Evolutionary conservation across 495 filamentous ascomycete species (phyloP).

Genomic region (Lineolata rhizophorae): DNA sequence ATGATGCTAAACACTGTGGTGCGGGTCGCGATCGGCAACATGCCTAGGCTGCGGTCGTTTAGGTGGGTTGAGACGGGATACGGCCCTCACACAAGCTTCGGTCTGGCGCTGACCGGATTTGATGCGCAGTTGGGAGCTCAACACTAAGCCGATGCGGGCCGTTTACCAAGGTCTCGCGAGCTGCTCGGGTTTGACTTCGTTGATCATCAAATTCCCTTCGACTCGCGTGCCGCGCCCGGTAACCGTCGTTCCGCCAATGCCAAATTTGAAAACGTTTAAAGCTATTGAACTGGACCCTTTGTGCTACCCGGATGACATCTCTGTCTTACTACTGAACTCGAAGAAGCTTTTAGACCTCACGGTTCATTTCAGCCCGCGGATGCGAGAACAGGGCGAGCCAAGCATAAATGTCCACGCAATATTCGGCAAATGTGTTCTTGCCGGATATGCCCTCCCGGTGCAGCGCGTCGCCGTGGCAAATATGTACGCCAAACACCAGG

Average conservation of each 20-base stretch:
- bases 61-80: slow-evolving; percentile 11
- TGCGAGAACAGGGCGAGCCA: slow-evolving; percentile 34
- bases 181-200: slow-evolving; percentile 25
- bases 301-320: slow-evolving; percentile 43
- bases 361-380: slow-evolving; percentile 39
- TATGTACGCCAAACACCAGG: slow-evolving; percentile 30
- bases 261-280: slow-evolving; percentile 28
- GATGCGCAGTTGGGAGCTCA: slow-evolving; percentile 37
- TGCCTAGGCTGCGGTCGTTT: slow-evolving; percentile 31
- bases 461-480: slow-evolving; percentile 32
- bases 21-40: slow-evolving; percentile 35
- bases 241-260: slow-evolving; percentile 33
- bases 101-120: slow-evolving; percentile 4
- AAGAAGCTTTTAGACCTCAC: slow-evolving; percentile 30
- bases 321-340: slow-evolving; percentile 28
- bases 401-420: slow-evolving; percentile 30
- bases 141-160: slow-evolving; percentile 37
- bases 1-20: slow-evolving; percentile 42
- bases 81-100: neutral
- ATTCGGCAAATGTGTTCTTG: slow-evolving; percentile 30
- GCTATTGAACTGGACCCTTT: slow-evolving; percentile 39
- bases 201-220: slow-evolving; percentile 33
- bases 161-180: slow-evolving; percentile 32
- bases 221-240: slow-evolving; percentile 34
- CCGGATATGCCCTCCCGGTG: slow-evolving; percentile 22